Percentiles rank a stretch among this genome's conserved stretches.
phyloP scores from a whole-genome alignment of 352 stramenopile genomes.

The Plasmopara viticola region DNA sequence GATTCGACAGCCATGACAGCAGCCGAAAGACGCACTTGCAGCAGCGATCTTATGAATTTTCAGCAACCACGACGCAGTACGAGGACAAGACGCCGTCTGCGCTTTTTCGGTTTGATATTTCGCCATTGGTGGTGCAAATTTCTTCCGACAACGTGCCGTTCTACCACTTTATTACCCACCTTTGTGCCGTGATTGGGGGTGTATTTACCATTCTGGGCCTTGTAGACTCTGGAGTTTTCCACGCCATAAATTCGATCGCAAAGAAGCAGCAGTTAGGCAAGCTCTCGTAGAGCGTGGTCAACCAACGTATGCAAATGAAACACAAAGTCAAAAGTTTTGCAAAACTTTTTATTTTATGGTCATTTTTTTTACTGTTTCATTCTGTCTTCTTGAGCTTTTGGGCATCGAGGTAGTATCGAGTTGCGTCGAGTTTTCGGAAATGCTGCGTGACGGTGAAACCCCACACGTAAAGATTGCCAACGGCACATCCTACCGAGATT shows the following conservation, averaged over 20 bases:
- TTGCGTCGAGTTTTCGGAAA: slow-evolving; percentile 54
- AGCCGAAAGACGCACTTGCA: slow-evolving; percentile 45
- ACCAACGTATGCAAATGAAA: neutral
- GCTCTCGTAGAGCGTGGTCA: slow-evolving; percentile 33
- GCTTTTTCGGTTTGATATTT: slow-evolving; percentile 79
- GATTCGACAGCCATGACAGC: slow-evolving; percentile 63
- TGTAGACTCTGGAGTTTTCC: slow-evolving; percentile 73
- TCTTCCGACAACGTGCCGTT: slow-evolving; percentile 63
- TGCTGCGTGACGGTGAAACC: slow-evolving; percentile 52
- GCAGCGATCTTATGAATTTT: slow-evolving; percentile 71
- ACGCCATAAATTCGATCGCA: slow-evolving; percentile 78
- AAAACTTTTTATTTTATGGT: no score
- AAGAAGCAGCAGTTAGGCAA: slow-evolving; percentile 83
- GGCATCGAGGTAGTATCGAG: slow-evolving; percentile 62
- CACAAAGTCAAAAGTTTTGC: slow-evolving; percentile 4
- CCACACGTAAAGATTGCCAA: slow-evolving; percentile 80
- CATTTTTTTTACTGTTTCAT: slow-evolving; percentile 15
- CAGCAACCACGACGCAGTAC: slow-evolving; percentile 72
- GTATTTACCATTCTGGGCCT: slow-evolving; percentile 84
- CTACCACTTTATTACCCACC: slow-evolving; percentile 80
- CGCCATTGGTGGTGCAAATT: slow-evolving; percentile 68
- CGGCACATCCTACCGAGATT: slow-evolving; percentile 61
- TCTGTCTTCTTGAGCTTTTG: slow-evolving; percentile 15
- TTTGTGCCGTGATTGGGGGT: slow-evolving; percentile 78
- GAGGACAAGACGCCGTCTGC: slow-evolving; percentile 50